These are phyloP conservation scores for Curvularia spicifera DNA, from an alignment of 2,329 filamentous ascomycete species.

Conservation along the genomic window DNA sequence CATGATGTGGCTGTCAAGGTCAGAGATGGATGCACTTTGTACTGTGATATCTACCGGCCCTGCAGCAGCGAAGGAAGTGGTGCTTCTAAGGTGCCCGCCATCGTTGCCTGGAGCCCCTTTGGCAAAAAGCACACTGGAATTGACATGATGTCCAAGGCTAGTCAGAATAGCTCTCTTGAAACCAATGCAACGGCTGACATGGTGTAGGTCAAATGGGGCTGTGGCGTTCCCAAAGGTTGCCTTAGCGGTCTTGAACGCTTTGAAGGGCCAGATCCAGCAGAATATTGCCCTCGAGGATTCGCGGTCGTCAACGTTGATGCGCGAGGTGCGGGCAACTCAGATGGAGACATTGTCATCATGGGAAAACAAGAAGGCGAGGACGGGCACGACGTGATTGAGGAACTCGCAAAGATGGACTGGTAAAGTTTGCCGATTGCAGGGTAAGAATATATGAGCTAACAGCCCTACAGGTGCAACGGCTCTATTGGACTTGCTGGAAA, in stretches of 20 bases:
- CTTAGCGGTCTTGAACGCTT: slow-evolving; percentile 47
- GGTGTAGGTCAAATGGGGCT: slow-evolving; percentile 9
- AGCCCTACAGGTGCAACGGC: slow-evolving; percentile 40
- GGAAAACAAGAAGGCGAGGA: slow-evolving; percentile 47
- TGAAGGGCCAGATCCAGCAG: slow-evolving; percentile 51
- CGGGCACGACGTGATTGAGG: slow-evolving; percentile 55
- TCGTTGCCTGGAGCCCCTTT: slow-evolving; percentile 54
- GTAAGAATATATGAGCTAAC: background rate
- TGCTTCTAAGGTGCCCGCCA: slow-evolving; percentile 48
- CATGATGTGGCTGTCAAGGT: slow-evolving; percentile 19
- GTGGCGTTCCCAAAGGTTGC: slow-evolving; percentile 12
- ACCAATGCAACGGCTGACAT: background rate
- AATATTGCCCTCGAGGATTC: slow-evolving; percentile 41
- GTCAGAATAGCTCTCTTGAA: background rate
- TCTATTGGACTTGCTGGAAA: slow-evolving; percentile 49
- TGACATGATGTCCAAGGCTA: slow-evolving; percentile 14
- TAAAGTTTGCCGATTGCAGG: slow-evolving; percentile 27
- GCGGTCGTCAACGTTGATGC: slow-evolving; percentile 42
- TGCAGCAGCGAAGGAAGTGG: slow-evolving; percentile 16
- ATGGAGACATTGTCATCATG: slow-evolving; percentile 33
- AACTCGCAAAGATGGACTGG: slow-evolving; percentile 51
- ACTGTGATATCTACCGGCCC: slow-evolving; percentile 26
- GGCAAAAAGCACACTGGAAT: slow-evolving; percentile 45
- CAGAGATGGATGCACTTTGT: slow-evolving; percentile 16
- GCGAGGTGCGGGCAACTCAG: slow-evolving; percentile 37